phyloP scores from a whole-genome alignment of 768 basidiomycete genomes.

The Boletus rufocinnamomeus region DNA sequence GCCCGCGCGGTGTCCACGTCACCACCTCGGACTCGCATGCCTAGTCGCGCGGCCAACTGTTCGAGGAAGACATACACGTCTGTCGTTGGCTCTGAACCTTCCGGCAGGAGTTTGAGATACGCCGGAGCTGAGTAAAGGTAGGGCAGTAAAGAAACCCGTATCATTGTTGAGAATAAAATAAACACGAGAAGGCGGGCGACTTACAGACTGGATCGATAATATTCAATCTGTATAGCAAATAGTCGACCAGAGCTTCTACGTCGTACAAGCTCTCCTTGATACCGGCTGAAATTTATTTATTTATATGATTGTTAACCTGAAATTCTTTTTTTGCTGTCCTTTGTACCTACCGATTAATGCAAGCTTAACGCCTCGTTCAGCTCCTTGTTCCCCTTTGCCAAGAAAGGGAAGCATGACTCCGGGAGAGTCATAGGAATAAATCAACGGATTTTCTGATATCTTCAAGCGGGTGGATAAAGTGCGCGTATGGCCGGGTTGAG shows the following conservation, averaged over 20 bases:
- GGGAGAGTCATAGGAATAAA: slow-evolving; percentile 95
- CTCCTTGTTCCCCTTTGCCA: slow-evolving; percentile 80
- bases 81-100: slow-evolving; percentile 54
- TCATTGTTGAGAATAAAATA: slow-evolving; percentile 2
- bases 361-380: slow-evolving; percentile 90
- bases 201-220: slow-evolving; percentile 69
- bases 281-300: slow-evolving; percentile 57
- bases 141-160: not conserved
- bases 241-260: slow-evolving; percentile 79
- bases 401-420: slow-evolving; percentile 97
- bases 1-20: slow-evolving; percentile 70
- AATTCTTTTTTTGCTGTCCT: not conserved
- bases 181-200: slow-evolving; percentile 28
- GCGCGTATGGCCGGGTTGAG: slow-evolving; percentile 89
- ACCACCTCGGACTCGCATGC: slow-evolving; percentile 82
- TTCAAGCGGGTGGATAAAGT: slow-evolving; percentile 87
- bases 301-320: slow-evolving; percentile 6
- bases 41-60: slow-evolving; percentile 69
- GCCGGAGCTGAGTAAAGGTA: slow-evolving; percentile 55
- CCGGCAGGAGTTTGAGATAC: slow-evolving; percentile 63
- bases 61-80: slow-evolving; percentile 69
- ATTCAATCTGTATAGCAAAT: slow-evolving; percentile 85
- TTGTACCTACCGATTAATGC: slow-evolving; percentile 82
- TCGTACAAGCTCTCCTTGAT: slow-evolving; percentile 94
- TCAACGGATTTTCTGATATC: slow-evolving; percentile 73